Percentiles rank a stretch among this genome's conserved stretches.
Conservation (phyloP, 1,139 yeast species). For the Suhomyces yuchorum region DNA sequence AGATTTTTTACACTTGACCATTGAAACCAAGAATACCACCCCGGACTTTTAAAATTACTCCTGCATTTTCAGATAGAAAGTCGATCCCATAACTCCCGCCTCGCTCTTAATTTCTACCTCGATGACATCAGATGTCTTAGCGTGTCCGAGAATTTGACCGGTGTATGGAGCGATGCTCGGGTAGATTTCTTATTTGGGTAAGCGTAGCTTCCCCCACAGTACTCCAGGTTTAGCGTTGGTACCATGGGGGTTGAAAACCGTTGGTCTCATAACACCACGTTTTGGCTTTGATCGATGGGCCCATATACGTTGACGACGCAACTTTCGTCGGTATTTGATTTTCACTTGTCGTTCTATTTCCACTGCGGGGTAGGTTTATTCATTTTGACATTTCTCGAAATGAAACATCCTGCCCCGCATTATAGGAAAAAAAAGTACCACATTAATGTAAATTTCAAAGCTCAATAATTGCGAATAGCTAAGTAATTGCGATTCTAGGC, state of each 20-base stretch:
- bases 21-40: not conserved
- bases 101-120: not conserved
- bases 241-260: not conserved
- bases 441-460: not conserved
- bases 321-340: not conserved
- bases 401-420: not conserved
- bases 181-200: not conserved
- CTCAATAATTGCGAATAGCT: not conserved
- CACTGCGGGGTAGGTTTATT: not conserved
- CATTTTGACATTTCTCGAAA: not conserved
- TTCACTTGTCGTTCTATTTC: not conserved
- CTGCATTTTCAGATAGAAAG: not conserved
- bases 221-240: not conserved
- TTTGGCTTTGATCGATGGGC: not conserved
- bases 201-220: not conserved
- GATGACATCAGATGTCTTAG: not conserved
- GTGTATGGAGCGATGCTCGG: not conserved
- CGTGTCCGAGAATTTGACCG: not conserved
- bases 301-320: not conserved
- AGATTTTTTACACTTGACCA: not conserved
- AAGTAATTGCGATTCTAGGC: not conserved
- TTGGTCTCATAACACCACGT: not conserved
- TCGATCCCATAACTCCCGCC: not conserved
- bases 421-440: not conserved
- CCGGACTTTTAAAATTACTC: not conserved